Evolutionary conservation across 2,329 filamentous ascomycete species (phyloP).

Genomic region (Colletotrichum limetticola): DNA sequence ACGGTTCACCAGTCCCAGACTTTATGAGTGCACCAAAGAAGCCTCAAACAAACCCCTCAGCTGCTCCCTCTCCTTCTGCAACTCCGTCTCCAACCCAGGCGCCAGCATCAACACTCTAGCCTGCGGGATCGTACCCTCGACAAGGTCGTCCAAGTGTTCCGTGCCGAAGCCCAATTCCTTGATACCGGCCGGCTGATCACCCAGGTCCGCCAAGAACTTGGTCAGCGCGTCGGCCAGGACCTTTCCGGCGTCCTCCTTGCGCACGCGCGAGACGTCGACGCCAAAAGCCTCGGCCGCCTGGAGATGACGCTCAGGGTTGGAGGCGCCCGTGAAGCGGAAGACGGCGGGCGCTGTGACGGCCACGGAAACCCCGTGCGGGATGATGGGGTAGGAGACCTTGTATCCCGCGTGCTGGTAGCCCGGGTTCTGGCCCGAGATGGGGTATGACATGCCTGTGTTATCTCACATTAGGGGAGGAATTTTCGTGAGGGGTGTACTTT

Average conservation of each 20-base stretch:
- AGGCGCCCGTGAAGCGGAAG: slow-evolving; percentile 91
- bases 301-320: slow-evolving; percentile 92
- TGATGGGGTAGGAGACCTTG: slow-evolving; percentile 70
- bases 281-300: slow-evolving; percentile 91
- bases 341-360: slow-evolving; percentile 94
- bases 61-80: slow-evolving; percentile 78
- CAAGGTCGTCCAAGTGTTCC: slow-evolving; percentile 81
- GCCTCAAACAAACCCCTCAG: slow-evolving; percentile 75
- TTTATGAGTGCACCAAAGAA: slow-evolving; percentile 53
- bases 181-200: slow-evolving; percentile 90
- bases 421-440: slow-evolving; percentile 94
- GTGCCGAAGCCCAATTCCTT: slow-evolving; percentile 83
- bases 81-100: slow-evolving; percentile 78
- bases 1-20: neutral
- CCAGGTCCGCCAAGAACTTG: slow-evolving; percentile 83
- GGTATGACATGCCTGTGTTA: slow-evolving; percentile 88
- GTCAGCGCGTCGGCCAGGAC: slow-evolving; percentile 85
- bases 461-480: neutral
- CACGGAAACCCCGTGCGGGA: slow-evolving; percentile 95
- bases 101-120: slow-evolving; percentile 90
- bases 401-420: slow-evolving; percentile 50
- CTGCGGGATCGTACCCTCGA: slow-evolving; percentile 96
- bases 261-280: slow-evolving; percentile 87
- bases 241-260: slow-evolving; percentile 89
- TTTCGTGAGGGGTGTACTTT: neutral